These are phyloP conservation scores for Heterobasidion irregulare DNA, from an alignment of 1,284 basidiomycete genomes.

Conservation along the genomic window DNA sequence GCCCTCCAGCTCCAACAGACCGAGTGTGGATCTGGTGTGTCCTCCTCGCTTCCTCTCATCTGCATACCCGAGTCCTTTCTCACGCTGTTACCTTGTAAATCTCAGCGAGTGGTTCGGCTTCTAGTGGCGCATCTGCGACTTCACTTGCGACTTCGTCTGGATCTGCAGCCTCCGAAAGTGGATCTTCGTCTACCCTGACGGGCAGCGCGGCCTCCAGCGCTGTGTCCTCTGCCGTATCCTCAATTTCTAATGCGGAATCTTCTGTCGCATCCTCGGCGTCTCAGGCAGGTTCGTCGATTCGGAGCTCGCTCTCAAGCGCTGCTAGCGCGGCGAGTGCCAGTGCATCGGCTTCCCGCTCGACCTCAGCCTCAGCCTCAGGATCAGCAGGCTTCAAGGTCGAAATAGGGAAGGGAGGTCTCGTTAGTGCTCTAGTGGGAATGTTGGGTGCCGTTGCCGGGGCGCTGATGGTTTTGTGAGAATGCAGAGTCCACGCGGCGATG, in stretches of 20 bases:
- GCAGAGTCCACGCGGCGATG: too few relatives aligned
- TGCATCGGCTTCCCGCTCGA: background rate
- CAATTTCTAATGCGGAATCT: background rate
- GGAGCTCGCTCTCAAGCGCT: background rate
- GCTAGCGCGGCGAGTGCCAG: background rate
- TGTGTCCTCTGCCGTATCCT: slow-evolving; percentile 1
- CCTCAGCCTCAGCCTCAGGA: too few relatives aligned
- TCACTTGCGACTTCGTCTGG: background rate
- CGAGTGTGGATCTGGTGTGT: slow-evolving; percentile 21
- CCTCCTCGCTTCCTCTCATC: slow-evolving; percentile 9
- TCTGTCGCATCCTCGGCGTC: slow-evolving; percentile 1
- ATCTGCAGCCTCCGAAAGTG: background rate
- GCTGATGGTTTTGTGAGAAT: too few relatives aligned
- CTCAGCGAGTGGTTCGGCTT: background rate
- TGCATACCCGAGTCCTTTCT: background rate
- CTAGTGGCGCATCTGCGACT: background rate
- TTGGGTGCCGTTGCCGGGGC: too few relatives aligned
- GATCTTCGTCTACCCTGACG: background rate
- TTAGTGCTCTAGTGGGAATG: too few relatives aligned
- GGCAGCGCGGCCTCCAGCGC: background rate
- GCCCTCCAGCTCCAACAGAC: slow-evolving; percentile 15
- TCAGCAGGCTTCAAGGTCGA: too few relatives aligned
- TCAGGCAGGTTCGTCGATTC: background rate
- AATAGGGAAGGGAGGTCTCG: too few relatives aligned
- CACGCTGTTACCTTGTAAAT: background rate